A percentile compares a stretch with the other conserved stretches of the same genome.
phyloP scores from a whole-genome alignment of 176 grass and related monocot genomes.

The Triticum monococcum region DNA sequence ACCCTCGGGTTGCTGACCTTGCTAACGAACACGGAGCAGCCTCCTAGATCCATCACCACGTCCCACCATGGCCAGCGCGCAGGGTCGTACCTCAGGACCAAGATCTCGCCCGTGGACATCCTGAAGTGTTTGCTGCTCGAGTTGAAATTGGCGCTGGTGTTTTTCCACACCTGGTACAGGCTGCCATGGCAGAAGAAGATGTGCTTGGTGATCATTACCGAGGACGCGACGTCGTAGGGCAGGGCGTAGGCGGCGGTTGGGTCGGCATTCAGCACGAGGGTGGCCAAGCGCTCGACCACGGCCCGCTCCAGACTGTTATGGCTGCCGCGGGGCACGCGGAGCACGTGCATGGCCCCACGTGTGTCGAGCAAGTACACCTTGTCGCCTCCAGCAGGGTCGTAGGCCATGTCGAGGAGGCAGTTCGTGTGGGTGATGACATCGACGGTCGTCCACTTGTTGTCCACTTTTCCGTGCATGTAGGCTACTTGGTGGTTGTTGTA shows the following conservation, averaged over 20 bases:
- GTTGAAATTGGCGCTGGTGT: not conserved
- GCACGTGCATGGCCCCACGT: not conserved
- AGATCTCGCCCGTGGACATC: not conserved
- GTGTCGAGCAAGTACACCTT: not conserved
- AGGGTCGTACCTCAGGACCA: not conserved
- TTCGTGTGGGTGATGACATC: not conserved
- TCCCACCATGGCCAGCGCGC: too few species aligned
- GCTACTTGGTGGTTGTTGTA: too few species aligned
- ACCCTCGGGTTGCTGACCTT: too few species aligned
- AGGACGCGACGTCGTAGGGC: not conserved
- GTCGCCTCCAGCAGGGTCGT: not conserved
- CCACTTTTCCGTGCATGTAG: not conserved
- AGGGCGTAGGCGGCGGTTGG: not conserved
- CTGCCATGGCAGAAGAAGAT: not conserved
- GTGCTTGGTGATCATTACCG: not conserved
- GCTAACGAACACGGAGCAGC: too few species aligned
- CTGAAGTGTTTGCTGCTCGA: too few species aligned
- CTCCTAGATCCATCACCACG: too few species aligned
- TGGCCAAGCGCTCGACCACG: not conserved
- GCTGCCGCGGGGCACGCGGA: not conserved
- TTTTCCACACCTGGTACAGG: not conserved
- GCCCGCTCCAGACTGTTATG: not conserved
- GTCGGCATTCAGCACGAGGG: not conserved
- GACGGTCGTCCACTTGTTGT: not conserved
- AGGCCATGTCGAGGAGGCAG: constrained; percentile 4